phyloP scores from a whole-genome alignment of 306 rosid species.

The Quercus dentata region DNA sequence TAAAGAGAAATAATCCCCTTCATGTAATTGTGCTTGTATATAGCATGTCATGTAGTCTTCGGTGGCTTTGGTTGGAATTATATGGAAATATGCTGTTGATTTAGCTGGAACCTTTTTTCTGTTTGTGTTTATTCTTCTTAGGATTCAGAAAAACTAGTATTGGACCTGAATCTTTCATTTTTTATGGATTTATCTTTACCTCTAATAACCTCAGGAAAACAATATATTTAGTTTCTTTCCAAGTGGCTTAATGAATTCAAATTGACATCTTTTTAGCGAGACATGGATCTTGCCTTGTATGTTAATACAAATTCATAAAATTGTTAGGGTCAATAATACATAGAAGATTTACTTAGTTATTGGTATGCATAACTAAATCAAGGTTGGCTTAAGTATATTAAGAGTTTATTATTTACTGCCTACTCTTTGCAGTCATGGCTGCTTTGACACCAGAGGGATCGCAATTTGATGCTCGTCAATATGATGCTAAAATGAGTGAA shows the following conservation, averaged over 20 bases:
- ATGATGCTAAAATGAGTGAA: constrained; percentile 66
- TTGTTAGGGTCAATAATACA: neutral
- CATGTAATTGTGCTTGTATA: neutral
- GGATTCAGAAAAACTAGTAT: neutral
- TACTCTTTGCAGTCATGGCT: constrained; percentile 51
- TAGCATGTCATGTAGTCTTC: neutral
- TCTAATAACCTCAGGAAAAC: neutral
- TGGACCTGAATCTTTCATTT: neutral
- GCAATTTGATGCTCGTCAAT: constrained; percentile 56
- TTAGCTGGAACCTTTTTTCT: neutral
- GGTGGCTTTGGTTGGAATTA: neutral
- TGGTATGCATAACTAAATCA: neutral
- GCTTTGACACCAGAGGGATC: constrained; percentile 56
- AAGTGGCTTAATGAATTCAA: neutral
- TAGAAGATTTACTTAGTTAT: neutral
- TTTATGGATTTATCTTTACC: neutral
- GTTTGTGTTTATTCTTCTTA: neutral
- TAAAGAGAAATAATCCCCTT: neutral
- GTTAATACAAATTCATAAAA: neutral
- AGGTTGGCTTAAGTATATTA: neutral
- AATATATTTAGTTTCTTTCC: neutral
- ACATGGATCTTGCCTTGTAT: neutral
- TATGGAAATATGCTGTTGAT: no score
- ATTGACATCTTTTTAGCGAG: neutral
- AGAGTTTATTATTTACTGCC: neutral